Evolutionary conservation across 768 basidiomycete genomes (phyloP).

Genomic region (Ramaria rubella): DNA sequence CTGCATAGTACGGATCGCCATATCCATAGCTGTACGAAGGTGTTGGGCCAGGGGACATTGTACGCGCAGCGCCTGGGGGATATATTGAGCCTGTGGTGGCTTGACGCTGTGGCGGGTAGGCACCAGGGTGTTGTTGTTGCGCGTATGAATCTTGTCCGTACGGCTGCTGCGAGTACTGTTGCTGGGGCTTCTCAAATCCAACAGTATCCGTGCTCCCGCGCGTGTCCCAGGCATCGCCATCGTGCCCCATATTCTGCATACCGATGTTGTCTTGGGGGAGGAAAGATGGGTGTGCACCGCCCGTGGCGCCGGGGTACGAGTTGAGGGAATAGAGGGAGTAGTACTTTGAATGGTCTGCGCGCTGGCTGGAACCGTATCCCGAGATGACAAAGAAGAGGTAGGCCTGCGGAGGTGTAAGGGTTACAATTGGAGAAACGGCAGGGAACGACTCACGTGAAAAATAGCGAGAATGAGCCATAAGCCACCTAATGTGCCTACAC

Average conservation of each 20-base stretch:
- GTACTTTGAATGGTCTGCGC: conserved; percentile 75
- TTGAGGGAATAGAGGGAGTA: conserved; percentile 60
- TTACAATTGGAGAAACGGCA: conserved; percentile 32
- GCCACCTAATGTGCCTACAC: conserved; percentile 84
- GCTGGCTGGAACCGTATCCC: conserved; percentile 68
- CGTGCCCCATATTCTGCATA: conserved; percentile 53
- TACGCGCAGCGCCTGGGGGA: background rate
- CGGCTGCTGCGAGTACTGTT: conserved; percentile 35
- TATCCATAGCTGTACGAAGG: conserved; percentile 11
- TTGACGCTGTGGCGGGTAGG: background rate
- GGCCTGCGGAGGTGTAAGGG: conserved; percentile 37
- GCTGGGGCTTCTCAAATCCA: conserved; percentile 33
- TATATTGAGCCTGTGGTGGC: background rate
- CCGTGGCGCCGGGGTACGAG: conserved; percentile 38
- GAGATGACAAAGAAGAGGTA: conserved; percentile 44
- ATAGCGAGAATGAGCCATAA: conserved; percentile 78
- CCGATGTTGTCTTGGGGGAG: conserved; percentile 42
- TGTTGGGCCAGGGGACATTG: conserved; percentile 1
- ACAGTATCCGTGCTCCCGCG: conserved; percentile 41
- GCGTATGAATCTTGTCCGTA: conserved; percentile 36
- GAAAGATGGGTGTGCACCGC: background rate
- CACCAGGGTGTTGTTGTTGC: conserved; percentile 23
- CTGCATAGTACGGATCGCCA: conserved; percentile 27
- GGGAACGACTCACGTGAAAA: conserved; percentile 54
- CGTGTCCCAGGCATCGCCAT: conserved; percentile 46